A percentile compares a stretch with the other conserved stretches of the same genome.
phyloP scores from a whole-genome alignment of 768 basidiomycete species.

The Clitopilus hobsonii region DNA sequence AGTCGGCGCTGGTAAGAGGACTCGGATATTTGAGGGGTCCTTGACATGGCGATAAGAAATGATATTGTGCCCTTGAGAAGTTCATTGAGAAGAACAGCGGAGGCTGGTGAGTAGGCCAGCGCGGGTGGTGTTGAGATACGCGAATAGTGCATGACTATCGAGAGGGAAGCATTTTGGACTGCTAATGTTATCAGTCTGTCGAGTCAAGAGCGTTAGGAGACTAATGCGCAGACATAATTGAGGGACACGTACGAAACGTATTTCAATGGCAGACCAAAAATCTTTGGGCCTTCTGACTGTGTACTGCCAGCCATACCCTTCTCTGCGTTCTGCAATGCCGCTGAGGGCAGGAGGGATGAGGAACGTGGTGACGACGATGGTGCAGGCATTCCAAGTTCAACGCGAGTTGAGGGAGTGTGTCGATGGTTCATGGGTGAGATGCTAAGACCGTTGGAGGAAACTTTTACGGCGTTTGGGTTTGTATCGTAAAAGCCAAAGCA shows the following conservation, averaged over 20 bases:
- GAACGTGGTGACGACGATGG: constrained; percentile 39
- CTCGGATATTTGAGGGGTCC: constrained; percentile 39
- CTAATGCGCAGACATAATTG: constrained; percentile 4
- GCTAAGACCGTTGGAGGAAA: background rate
- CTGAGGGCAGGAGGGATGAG: constrained; percentile 48
- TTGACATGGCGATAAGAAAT: constrained; percentile 72
- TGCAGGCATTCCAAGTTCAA: constrained; percentile 33
- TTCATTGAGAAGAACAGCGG: constrained; percentile 93
- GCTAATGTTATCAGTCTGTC: constrained; percentile 77
- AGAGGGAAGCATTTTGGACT: constrained; percentile 91
- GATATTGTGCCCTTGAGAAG: constrained; percentile 92
- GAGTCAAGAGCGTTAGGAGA: constrained; percentile 4
- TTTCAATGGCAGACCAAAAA: constrained; percentile 75
- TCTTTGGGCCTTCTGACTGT: constrained; percentile 37
- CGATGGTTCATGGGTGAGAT: constrained; percentile 51
- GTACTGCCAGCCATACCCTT: constrained; percentile 31
- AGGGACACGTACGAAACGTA: constrained; percentile 64
- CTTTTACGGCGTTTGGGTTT: background rate
- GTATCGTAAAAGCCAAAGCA: background rate
- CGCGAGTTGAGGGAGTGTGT: constrained; percentile 48
- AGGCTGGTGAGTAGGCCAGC: constrained; percentile 86
- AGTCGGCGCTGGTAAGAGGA: constrained; percentile 37
- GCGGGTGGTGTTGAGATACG: constrained; percentile 77
- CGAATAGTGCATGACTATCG: constrained; percentile 99
- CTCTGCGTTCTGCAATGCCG: constrained; percentile 36